Percentiles rank a stretch among this genome's conserved stretches.
These are phyloP conservation scores for Protomyces lactucae-debilis DNA, from an alignment of 1,139 yeast genomes.

Conservation along the genomic window DNA sequence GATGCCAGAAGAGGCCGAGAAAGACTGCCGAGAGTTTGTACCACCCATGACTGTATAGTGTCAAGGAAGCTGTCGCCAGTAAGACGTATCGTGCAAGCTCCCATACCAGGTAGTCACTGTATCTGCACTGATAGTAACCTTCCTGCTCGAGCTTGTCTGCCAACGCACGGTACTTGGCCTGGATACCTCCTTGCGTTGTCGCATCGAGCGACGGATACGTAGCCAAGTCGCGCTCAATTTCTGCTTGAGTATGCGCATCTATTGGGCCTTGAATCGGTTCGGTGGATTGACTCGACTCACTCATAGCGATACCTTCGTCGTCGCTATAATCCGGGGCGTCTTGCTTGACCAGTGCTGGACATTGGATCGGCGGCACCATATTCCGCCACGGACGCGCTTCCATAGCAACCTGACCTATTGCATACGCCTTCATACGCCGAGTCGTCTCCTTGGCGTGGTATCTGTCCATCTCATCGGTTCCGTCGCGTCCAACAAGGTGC, in stretches of 20 bases:
- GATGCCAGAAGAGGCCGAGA: slow-evolving; percentile 84
- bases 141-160: slow-evolving; percentile 53
- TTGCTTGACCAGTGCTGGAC: slow-evolving; percentile 47
- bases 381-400: slow-evolving; percentile 59
- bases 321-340: background rate
- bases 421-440: slow-evolving; percentile 50
- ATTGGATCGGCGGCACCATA: slow-evolving; percentile 82
- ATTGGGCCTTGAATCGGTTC: background rate
- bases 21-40: slow-evolving; percentile 56
- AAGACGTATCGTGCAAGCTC: slow-evolving; percentile 60
- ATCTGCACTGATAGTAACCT: slow-evolving; percentile 68
- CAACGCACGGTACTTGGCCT: slow-evolving; percentile 55
- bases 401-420: slow-evolving; percentile 52
- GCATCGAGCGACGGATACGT: slow-evolving; percentile 61
- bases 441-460: slow-evolving; percentile 62
- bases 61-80: slow-evolving; percentile 47
- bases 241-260: slow-evolving; percentile 2
- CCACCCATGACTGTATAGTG: slow-evolving; percentile 48
- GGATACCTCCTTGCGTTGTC: slow-evolving; percentile 56
- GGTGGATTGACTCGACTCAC: slow-evolving; percentile 3
- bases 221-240: slow-evolving; percentile 51
- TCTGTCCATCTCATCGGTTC: slow-evolving; percentile 80
- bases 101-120: slow-evolving; percentile 57
- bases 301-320: slow-evolving; percentile 24
- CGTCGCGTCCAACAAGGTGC: slow-evolving; percentile 85